Evolutionary conservation across 2,329 filamentous ascomycete species (phyloP), one percentile per base, ranked within the genome.

Genomic region (Ophiostoma quercus): DNA sequence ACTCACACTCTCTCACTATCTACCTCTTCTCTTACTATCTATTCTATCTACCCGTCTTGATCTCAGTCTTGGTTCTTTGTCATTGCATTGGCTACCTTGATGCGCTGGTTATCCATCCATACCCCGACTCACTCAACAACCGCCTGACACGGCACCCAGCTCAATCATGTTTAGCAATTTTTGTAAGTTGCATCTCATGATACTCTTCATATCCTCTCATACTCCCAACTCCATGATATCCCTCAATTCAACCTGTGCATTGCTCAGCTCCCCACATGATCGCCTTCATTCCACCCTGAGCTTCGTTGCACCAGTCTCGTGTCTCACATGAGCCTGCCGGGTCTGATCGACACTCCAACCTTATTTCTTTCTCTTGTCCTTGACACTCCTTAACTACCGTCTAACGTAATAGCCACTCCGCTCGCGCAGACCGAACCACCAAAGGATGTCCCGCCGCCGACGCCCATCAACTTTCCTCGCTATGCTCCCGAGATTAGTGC

Each of bases 401-500:
- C 57, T 62, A 32, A 62, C 57, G 4, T 62, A 14, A 12, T 25
- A 62, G 25, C 22, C 25, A 25, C 25, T 3, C 68, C 74, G 47
- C 67, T 71, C 16, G 37, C 72, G 16, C 62, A 75, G 22, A 5
- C 34, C 34, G 76, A 74, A 63, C 76, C 78, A 25, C 82, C 83
- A 25, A 82, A 84, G 74, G 80, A 87, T 71, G 80, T 87, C 14
- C 85, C 85, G n/a, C 81, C 84, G 54, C 81, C 85, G 63, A 88
- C 86, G 8, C 83, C 85, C 25, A 76, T 88, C 73, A 80, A 77
- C 73, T 80, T 88, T 62, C 86, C 86, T 68, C 76, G 76, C 65
- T 82, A 78, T 74, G 76, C 74, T 57, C 81, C 79, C 47, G 77
- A 75, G 60, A 70, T 69, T 14, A 37, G 72, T 12, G 75, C 73